Conservation (phyloP, 805 yeast species). For the Metahyphopichia silvanorum region DNA sequence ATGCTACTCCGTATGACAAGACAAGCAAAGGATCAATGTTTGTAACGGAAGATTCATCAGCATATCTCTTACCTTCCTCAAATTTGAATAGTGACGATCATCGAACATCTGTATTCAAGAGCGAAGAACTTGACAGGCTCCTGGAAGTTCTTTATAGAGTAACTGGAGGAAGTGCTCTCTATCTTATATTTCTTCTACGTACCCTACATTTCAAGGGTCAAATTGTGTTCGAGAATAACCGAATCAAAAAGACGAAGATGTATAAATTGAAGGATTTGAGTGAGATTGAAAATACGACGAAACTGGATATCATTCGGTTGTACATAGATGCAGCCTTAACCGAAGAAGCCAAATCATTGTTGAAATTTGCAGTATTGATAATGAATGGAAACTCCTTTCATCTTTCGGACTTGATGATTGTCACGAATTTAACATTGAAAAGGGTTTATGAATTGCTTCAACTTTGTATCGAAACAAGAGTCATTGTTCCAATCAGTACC, state of each 20-base stretch:
- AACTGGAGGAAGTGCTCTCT: conserved; percentile 15
- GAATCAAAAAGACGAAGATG: conserved; percentile 3
- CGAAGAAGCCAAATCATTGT: conserved; percentile 12
- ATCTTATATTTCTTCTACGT: conserved; percentile 9
- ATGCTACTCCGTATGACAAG: background rate
- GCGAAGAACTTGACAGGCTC: background rate
- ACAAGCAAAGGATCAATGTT: background rate
- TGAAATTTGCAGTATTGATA: conserved; percentile 43
- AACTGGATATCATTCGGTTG: conserved; percentile 12
- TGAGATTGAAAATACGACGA: background rate
- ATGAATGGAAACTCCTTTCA: conserved; percentile 32
- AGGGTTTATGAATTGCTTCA: conserved; percentile 30
- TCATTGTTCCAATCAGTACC: conserved; percentile 37
- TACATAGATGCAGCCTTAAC: conserved; percentile 13
- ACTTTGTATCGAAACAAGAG: conserved; percentile 25
- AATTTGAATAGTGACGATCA: background rate
- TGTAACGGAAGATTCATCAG: conserved; percentile 1
- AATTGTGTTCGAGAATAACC: conserved; percentile 2
- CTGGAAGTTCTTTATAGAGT: background rate
- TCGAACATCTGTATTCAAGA: background rate
- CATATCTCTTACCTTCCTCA: background rate
- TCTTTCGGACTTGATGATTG: conserved; percentile 36
- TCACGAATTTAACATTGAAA: conserved; percentile 28
- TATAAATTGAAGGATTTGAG: conserved; percentile 5
- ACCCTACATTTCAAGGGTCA: conserved; percentile 2